A percentile compares a stretch with the other conserved stretches of the same genome.
Evolutionary conservation across 208 protist genomes (phyloP).

Genomic region (Leishmania guyanensis): DNA sequence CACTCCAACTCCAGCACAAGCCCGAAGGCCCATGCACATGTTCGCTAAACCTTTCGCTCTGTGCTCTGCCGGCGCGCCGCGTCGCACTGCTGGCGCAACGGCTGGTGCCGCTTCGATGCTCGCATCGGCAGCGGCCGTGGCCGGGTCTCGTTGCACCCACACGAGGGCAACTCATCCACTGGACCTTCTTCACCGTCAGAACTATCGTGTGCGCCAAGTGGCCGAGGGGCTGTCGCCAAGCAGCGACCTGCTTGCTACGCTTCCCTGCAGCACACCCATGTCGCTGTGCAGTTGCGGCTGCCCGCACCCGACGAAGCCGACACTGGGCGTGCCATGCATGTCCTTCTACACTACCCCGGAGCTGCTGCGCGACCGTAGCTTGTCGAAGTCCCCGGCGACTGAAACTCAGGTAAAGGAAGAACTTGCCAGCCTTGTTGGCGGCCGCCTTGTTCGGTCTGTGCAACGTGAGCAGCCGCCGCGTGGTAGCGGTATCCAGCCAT

Average conservation of each 20-base stretch:
- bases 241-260: background rate
- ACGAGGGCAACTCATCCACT: slow-evolving; percentile 21
- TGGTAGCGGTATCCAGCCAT: slow-evolving; percentile 70
- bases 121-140: background rate
- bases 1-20: background rate
- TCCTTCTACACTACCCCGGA: slow-evolving; percentile 18
- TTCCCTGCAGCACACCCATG: slow-evolving; percentile 7
- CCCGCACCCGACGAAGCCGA: slow-evolving; percentile 20
- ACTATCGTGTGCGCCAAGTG: slow-evolving; percentile 1
- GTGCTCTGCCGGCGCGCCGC: background rate
- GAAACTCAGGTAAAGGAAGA: slow-evolving; percentile 15
- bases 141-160: slow-evolving; percentile 11
- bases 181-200: slow-evolving; percentile 23
- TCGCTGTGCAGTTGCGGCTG: slow-evolving; percentile 33
- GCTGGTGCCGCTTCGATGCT: background rate
- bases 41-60: background rate
- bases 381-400: background rate
- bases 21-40: background rate
- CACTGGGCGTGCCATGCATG: slow-evolving; percentile 22
- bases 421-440: slow-evolving; percentile 38
- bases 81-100: background rate
- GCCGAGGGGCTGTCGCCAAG: background rate
- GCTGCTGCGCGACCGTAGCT: slow-evolving; percentile 6
- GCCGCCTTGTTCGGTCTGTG: slow-evolving; percentile 58
- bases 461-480: slow-evolving; percentile 64